These are phyloP conservation scores for Phytophthora quininea DNA, from an alignment of 352 stramenopile genomes.

Conservation along the genomic window DNA sequence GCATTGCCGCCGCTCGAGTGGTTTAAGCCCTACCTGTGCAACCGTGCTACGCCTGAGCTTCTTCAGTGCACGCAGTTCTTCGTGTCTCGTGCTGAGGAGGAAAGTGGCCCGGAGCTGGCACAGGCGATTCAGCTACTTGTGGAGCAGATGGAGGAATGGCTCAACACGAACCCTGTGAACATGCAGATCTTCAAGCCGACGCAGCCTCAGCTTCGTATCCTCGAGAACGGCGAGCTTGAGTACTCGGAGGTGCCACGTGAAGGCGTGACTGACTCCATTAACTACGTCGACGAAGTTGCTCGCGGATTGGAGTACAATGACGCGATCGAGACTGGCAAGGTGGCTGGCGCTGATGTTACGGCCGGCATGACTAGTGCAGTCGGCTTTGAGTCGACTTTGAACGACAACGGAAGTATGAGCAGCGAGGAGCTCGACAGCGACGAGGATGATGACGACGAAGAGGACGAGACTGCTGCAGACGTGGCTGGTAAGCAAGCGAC, in stretches of 20 bases:
- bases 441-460: constrained; percentile 43
- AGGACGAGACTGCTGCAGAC: constrained; percentile 16
- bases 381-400: constrained; percentile 63
- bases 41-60: constrained; percentile 72
- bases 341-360: constrained; percentile 26
- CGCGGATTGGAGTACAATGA: constrained; percentile 64
- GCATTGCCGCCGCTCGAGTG: constrained; percentile 51
- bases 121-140: constrained; percentile 63
- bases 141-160: constrained; percentile 63
- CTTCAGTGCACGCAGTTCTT: constrained; percentile 62
- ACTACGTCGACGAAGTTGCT: constrained; percentile 75
- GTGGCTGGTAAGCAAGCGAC: constrained; percentile 11
- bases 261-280: constrained; percentile 55
- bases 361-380: constrained; percentile 51
- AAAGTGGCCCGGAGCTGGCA: constrained; percentile 50
- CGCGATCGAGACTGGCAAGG: constrained; percentile 29
- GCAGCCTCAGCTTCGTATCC: constrained; percentile 58
- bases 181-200: constrained; percentile 61
- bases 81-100: constrained; percentile 43
- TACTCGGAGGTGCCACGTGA: constrained; percentile 63
- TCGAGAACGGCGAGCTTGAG: constrained; percentile 55
- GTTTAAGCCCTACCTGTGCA: constrained; percentile 74
- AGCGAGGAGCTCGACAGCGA: constrained; percentile 55
- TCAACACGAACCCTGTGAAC: constrained; percentile 61
- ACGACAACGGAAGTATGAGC: constrained; percentile 47